Evolutionary conservation across 768 basidiomycete species (phyloP).

Genomic region (Pisolithus tinctorius): DNA sequence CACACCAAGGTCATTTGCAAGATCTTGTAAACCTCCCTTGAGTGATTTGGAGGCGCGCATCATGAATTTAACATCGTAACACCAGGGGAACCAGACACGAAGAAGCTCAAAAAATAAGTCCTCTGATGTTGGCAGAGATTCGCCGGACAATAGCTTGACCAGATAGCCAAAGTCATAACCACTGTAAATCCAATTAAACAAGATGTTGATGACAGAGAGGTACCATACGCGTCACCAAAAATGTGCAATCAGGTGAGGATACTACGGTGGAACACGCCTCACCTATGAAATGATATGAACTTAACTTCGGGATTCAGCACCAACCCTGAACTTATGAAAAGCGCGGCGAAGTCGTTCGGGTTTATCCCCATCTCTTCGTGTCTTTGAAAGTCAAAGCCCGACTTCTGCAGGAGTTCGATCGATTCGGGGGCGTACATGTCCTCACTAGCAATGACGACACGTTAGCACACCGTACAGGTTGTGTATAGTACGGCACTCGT

Average conservation of each 20-base stretch:
- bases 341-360: slow-evolving; percentile 92
- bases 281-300: slow-evolving; percentile 99
- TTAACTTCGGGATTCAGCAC: slow-evolving; percentile 83
- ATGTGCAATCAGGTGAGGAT: background rate
- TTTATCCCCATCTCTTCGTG: slow-evolving; percentile 89
- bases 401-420: slow-evolving; percentile 88
- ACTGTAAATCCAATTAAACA: slow-evolving; percentile 35
- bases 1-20: slow-evolving; percentile 93
- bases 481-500: slow-evolving; percentile 1
- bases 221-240: slow-evolving; percentile 1
- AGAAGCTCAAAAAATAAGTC: slow-evolving; percentile 86
- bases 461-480: background rate
- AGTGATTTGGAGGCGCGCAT: slow-evolving; percentile 81
- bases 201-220: background rate
- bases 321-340: slow-evolving; percentile 93
- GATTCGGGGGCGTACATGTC: slow-evolving; percentile 99
- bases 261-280: slow-evolving; percentile 18
- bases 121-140: slow-evolving; percentile 84
- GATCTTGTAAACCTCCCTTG: slow-evolving; percentile 88
- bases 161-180: slow-evolving; percentile 99
- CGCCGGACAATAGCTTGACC: slow-evolving; percentile 83
- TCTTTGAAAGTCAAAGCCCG: slow-evolving; percentile 92
- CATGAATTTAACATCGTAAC: slow-evolving; percentile 97
- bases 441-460: slow-evolving; percentile 45
- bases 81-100: slow-evolving; percentile 87